Conservation (phyloP, 345 rosid genomes). For the Corymbia maculata region DNA sequence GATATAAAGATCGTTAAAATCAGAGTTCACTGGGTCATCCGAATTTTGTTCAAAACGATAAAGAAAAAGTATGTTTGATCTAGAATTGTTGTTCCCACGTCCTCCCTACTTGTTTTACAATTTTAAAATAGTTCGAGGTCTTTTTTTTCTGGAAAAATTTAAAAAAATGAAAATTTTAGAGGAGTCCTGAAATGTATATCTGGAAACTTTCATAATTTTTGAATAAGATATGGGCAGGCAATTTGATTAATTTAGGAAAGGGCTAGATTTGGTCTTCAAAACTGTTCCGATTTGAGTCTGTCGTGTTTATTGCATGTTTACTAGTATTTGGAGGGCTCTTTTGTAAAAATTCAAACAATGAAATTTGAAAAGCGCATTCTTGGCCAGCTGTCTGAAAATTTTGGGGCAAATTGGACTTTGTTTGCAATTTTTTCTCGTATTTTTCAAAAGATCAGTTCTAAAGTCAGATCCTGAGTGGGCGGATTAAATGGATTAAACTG, state of each 20-base stretch:
- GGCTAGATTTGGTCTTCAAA: neutral
- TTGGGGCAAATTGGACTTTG: neutral
- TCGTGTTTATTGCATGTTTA: neutral
- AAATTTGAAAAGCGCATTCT: neutral
- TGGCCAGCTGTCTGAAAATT: neutral
- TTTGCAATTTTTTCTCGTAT: neutral
- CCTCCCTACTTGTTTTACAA: neutral
- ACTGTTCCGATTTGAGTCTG: neutral
- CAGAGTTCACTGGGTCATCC: neutral
- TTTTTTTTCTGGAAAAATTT: fast-evolving
- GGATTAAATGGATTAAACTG: neutral
- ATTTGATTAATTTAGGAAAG: neutral
- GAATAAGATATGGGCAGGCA: neutral
- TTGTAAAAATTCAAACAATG: neutral
- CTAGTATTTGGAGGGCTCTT: neutral
- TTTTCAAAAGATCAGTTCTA: neutral
- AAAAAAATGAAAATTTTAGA: neutral
- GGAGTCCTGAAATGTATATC: neutral
- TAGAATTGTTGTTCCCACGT: neutral
- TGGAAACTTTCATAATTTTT: neutral
- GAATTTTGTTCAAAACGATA: fast-evolving
- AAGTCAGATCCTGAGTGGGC: neutral
- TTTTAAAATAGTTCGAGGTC: neutral
- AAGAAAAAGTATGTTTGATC: neutral
- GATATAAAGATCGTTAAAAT: neutral